Percentiles rank a stretch among this genome's conserved stretches.
Conservation (phyloP, 345 rosid genomes). For the Salix suchowensis region DNA sequence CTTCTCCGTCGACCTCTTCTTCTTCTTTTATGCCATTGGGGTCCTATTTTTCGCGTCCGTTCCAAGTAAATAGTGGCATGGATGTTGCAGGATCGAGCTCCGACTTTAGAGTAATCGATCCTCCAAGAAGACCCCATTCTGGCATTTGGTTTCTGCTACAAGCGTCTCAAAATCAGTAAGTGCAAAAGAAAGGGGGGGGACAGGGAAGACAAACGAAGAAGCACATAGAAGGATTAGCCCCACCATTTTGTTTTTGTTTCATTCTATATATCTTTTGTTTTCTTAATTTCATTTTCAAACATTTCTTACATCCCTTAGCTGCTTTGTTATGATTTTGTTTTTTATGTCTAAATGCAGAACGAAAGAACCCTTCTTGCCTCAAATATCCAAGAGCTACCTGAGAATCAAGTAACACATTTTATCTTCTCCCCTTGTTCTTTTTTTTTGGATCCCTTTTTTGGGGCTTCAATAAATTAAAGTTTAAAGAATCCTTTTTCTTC, state of each 20-base stretch:
- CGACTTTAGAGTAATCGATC: conserved; percentile 66
- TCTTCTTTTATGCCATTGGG: conserved; percentile 55
- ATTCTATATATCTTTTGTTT: background rate
- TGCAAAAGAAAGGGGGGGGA: background rate
- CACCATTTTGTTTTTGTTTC: background rate
- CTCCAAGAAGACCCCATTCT: conserved; percentile 74
- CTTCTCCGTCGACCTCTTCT: conserved; percentile 38
- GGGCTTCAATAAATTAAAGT: background rate
- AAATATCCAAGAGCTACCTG: conserved; percentile 88
- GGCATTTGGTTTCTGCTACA: conserved; percentile 95
- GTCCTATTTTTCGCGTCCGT: conserved; percentile 52
- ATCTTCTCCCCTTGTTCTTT: background rate
- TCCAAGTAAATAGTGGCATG: conserved; percentile 42
- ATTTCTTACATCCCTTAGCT: background rate
- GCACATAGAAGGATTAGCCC: background rate
- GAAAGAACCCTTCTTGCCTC: conserved; percentile 86
- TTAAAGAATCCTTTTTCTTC: background rate
- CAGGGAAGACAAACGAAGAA: background rate
- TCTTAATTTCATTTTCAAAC: background rate
- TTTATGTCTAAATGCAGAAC: conserved; percentile 48
- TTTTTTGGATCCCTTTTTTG: background rate
- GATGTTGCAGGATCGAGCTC: conserved; percentile 63
- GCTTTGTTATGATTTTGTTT: background rate
- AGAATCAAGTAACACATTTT: conserved; percentile 75
- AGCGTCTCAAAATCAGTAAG: conserved; percentile 95